Base-by-base conservation (phyloP, 129 eudicot species). In the Heracleum sosnowskyi region DNA sequence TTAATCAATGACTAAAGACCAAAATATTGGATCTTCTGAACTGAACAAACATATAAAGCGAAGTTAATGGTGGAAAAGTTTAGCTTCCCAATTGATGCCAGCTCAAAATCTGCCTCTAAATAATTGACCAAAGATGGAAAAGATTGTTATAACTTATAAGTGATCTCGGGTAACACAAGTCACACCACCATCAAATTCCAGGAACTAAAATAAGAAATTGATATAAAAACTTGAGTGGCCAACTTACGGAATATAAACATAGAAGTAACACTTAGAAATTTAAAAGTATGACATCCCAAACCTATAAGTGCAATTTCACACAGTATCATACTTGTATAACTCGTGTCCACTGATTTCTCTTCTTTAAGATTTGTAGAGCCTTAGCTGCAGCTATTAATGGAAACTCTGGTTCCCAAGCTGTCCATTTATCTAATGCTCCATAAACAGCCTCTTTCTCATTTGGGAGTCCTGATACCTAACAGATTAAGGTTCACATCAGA, bases 321-420 rank as follows among this genome's bases (percentile, higher is more conserved):
- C 13, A 13, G 60, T 33, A 63, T 64, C 86, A 37, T 87, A 91
- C 98, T 76, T 90, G 98, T 78, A 91, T 91, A 3, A 95, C 85
- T 34, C 89, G 92, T 63, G 69, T 84, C 98, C 98, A 95, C 77
- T 88, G 97, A 44, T 73, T 88, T 77, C 87, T 84, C 73, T 86
- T 85, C 85, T 84, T 90, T 53, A 95, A 78, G 84, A 95, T 91
- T 69, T 76, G 87, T 81, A 95, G 77, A 80, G 97, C 97, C 85
- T 94, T 94, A 60, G 97, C 91, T 35, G 93, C 93, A 46, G 98
- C 98, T 60, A 94, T 82, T 75, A 94, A 86, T 4, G 98, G 97
- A 82, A 94, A 91, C 75, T 91, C 98, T 37, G 87, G 39, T 84
- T 94, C 98, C 93, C 93, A 91, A 68, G 96, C 96, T 62, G 84